Conservation (phyloP, 306 rosid species). For the Quercus gilva region DNA sequence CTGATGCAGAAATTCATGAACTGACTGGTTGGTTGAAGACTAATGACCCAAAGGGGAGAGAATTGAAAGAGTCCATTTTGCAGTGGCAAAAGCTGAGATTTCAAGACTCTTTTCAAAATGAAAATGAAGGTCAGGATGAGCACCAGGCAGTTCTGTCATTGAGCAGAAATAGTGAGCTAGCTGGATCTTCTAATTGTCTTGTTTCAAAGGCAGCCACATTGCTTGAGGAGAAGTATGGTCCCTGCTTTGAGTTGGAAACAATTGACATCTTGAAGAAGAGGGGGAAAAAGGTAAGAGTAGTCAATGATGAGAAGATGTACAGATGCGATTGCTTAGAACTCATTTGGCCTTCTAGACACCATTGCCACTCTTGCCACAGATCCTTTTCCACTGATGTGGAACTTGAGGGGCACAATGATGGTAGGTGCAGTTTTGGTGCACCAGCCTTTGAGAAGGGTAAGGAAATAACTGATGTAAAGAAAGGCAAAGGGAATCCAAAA, state of each 20-base stretch:
- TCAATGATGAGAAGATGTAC: conserved; percentile 61
- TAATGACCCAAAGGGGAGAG: conserved; percentile 69
- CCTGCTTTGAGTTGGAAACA: conserved; percentile 51
- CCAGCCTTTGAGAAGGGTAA: conserved; percentile 46
- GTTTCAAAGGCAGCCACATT: conserved; percentile 65
- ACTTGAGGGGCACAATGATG: conserved; percentile 74
- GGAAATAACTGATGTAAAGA: conserved; percentile 52
- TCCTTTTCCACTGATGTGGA: conserved; percentile 59
- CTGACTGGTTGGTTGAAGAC: conserved; percentile 70
- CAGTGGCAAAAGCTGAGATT: conserved; percentile 64
- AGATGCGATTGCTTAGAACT: conserved; percentile 92
- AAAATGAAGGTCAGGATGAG: conserved; percentile 43
- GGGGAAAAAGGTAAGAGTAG: conserved; percentile 41
- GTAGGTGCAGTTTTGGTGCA: conserved; percentile 56
- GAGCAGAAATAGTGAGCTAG: conserved; percentile 38
- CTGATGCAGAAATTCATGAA: conserved; percentile 65
- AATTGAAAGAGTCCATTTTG: conserved; percentile 71
- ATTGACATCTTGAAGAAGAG: conserved; percentile 52
- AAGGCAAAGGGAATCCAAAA: conserved; percentile 57
- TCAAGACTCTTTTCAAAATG: conserved; percentile 39
- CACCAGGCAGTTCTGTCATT: conserved; percentile 30
- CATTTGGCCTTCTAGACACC: conserved; percentile 73
- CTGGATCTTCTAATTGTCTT: conserved; percentile 42
- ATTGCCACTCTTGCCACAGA: conserved; percentile 86
- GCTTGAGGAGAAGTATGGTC: conserved; percentile 74